These are phyloP conservation scores for Trebouxia sp. DNA, from an alignment of 139 green algal species.

Conservation along the genomic window DNA sequence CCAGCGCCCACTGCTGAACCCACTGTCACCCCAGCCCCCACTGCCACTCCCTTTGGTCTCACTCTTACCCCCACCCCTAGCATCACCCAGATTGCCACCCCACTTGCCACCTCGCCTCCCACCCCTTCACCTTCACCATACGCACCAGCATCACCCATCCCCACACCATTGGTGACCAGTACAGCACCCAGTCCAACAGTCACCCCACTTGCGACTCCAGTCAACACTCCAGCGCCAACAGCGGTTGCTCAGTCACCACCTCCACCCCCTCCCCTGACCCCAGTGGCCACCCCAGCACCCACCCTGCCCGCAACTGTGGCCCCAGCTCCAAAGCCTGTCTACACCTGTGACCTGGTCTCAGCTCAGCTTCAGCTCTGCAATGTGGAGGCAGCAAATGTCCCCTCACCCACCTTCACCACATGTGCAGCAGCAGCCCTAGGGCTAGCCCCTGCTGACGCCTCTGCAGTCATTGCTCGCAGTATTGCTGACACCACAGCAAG, in stretches of 20 bases:
- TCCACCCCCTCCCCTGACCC: neutral
- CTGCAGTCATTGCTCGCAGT: neutral
- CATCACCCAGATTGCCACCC: no score
- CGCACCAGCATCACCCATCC: neutral
- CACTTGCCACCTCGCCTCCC: neutral
- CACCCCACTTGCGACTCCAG: no score
- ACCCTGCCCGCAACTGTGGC: neutral
- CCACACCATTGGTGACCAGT: no score
- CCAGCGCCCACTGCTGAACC: no score
- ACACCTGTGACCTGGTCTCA: neutral
- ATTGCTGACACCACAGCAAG: neutral
- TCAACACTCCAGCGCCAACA: no score
- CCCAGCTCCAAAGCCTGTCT: neutral
- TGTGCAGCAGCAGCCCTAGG: conserved; percentile 4
- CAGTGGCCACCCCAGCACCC: neutral
- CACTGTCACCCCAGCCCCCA: no score
- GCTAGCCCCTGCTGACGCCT: neutral
- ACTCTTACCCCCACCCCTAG: no score
- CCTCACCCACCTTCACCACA: neutral
- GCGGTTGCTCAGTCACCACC: neutral
- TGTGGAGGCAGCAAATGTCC: neutral
- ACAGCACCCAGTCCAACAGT: neutral
- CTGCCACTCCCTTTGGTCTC: no score
- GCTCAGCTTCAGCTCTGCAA: neutral
- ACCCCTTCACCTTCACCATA: neutral